Conservation (phyloP, 2,329 filamentous ascomycete genomes). For the Neofusicoccum cordaticola region DNA sequence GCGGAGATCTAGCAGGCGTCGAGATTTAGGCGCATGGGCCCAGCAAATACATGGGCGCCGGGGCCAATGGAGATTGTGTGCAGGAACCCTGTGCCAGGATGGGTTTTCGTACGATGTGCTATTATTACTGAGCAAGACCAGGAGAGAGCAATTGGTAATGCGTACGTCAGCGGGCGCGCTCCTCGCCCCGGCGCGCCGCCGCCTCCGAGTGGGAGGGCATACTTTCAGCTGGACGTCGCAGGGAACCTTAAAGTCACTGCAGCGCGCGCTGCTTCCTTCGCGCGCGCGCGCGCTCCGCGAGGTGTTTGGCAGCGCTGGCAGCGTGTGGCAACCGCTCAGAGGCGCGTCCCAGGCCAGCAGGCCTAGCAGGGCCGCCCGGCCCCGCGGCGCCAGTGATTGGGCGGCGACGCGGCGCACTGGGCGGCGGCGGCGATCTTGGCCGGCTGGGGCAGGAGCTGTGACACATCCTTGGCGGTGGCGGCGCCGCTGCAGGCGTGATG, state of each 20-base stretch:
- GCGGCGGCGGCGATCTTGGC: conserved; percentile 12
- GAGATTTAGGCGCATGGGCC: conserved; percentile 15
- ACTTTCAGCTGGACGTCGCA: neutral
- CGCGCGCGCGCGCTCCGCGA: neutral
- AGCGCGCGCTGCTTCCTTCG: conserved; percentile 14
- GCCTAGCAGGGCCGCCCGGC: conserved; percentile 15
- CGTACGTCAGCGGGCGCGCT: conserved; percentile 12
- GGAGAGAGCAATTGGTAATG: conserved; percentile 15
- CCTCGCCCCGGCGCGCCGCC: neutral
- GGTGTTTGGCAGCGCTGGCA: neutral
- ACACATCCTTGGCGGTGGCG: conserved; percentile 17
- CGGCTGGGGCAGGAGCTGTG: conserved; percentile 7
- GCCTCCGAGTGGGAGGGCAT: conserved; percentile 11
- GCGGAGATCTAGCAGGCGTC: conserved; percentile 2
- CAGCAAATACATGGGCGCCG: neutral
- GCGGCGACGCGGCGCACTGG: neutral
- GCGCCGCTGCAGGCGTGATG: conserved; percentile 12
- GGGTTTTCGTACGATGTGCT: conserved; percentile 4
- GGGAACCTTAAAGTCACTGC: conserved; percentile 15
- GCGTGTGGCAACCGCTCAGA: conserved; percentile 11
- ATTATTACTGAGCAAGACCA: conserved; percentile 9
- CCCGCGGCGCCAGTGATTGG: conserved; percentile 15
- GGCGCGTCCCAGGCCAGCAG: neutral
- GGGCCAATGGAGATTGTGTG: conserved; percentile 7
- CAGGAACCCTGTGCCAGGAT: neutral